Evolutionary conservation across 2,329 filamentous ascomycete species (phyloP), one percentile per base, ranked within the genome.

Genomic region (Botrytis paeoniae): DNA sequence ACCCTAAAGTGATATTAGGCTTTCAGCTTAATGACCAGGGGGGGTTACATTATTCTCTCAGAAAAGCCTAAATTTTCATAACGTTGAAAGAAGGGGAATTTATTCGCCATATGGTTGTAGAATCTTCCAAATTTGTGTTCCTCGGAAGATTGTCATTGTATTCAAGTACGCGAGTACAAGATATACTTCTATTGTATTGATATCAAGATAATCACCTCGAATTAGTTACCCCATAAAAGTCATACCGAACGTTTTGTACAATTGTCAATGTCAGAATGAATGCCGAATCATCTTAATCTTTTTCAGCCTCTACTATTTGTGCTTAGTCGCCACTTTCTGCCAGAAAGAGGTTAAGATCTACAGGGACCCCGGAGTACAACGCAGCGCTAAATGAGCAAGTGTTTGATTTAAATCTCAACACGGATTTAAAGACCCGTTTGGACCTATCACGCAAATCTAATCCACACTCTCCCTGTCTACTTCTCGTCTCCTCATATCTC

Each of bases 61-160:
- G 37, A 41, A n/a, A 29, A 29, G 51, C 14, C n/a, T 57, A 29
- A 14, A 57, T 57, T 57, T 29, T 41, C 25, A 63, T 20, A 63
- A 20, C 37, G 16, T n/a, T 43, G 61, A 22, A 43, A 16, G 32
- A 48, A 32, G 12, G 32, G 41, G 25, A 35, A 18, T 37, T 35
- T 48, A 25, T 48, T 65, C 62, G 43, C 29, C 39, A 48, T 48
- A 9, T 65, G 25, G 61, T 29, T 63, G 61, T 29, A 57, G 16
- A n/a, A 62, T 62, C 45, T 25, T 37, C n/a, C 35, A 8, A 29
- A 9, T 54, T 22, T 29, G 45, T 66, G 64, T 64, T 54, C 39
- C 64, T 54, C 64, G 45, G 45, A 32, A 54, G 18, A n/a, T 54
- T 66, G 22, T 29, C 64, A 66, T 66, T 66, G 64, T 54, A 14